A percentile compares a stretch with the other conserved stretches of the same genome.
These are phyloP conservation scores for Mycena belliarum DNA, from an alignment of 768 basidiomycete genomes.

Conservation along the genomic window DNA sequence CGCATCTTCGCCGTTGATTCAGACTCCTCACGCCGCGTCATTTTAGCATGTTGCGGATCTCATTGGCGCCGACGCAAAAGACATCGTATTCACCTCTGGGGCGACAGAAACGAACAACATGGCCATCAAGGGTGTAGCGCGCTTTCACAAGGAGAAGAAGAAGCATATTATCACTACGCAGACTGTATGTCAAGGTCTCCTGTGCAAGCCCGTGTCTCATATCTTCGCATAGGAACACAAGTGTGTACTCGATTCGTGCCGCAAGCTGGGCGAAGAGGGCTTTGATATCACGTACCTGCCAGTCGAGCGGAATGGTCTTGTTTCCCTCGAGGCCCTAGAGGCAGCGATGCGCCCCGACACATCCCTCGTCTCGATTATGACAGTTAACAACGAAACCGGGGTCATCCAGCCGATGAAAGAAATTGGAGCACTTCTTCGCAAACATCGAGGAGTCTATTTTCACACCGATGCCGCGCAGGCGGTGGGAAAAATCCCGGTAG, in stretches of 20 bases:
- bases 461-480: conserved; percentile 99
- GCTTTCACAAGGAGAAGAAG: conserved; percentile 93
- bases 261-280: conserved; percentile 93
- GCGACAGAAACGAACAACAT: conserved; percentile 99
- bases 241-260: conserved; percentile 97
- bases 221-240: conserved; percentile 81
- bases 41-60: conserved; percentile 83
- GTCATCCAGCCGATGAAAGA: conserved; percentile 97
- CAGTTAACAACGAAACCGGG: conserved; percentile 98
- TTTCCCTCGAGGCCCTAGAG: conserved; percentile 79
- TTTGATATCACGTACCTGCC: conserved; percentile 99
- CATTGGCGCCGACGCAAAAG: conserved; percentile 93
- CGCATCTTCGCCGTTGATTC: not conserved
- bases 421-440: conserved; percentile 83
- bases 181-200: conserved; percentile 59
- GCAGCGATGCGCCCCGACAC: conserved; percentile 90
- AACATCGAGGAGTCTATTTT: conserved; percentile 89
- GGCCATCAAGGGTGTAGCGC: conserved; percentile 94
- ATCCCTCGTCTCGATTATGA: conserved; percentile 95
- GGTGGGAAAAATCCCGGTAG: conserved; percentile 84
- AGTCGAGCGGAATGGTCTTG: conserved; percentile 81
- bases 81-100: conserved; percentile 96
- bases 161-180: conserved; percentile 93
- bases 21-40: not conserved
- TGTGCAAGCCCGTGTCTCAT: not conserved